Evolutionary conservation across 2,329 filamentous ascomycete species (phyloP).

Genomic region (Lasiodiplodia theobromae): DNA sequence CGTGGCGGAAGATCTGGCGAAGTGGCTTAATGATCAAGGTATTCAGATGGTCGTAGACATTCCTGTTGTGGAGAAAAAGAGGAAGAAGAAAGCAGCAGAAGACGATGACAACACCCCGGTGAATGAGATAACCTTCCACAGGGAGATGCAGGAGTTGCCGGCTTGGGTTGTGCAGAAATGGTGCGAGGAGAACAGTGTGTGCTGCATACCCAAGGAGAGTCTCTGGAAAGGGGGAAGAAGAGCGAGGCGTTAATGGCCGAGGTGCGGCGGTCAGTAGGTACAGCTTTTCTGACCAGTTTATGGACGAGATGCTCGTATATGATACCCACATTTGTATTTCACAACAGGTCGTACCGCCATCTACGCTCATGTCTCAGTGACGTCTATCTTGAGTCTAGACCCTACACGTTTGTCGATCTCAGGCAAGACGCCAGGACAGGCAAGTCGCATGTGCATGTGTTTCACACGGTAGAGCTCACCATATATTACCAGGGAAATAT

Average conservation of each 20-base stretch:
- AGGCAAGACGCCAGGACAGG: too few relatives aligned
- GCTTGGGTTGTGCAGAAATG: constrained; percentile 77
- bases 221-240: constrained; percentile 30
- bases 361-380: not conserved
- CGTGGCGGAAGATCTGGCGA: constrained; percentile 81
- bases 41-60: constrained; percentile 62
- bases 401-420: too few relatives aligned
- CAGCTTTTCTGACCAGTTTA: too few relatives aligned
- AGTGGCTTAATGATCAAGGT: constrained; percentile 72
- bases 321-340: not conserved
- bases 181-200: constrained; percentile 85
- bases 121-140: constrained; percentile 32
- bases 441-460: not conserved
- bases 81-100: not conserved
- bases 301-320: not conserved
- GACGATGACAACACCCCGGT: constrained; percentile 65
- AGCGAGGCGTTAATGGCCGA: not conserved
- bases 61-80: constrained; percentile 22
- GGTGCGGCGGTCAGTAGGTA: not conserved
- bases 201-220: constrained; percentile 73
- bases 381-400: too few relatives aligned
- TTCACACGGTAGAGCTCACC: not conserved
- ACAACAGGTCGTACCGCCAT: not conserved
- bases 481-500: not conserved
- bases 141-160: constrained; percentile 40